Conservation (phyloP, 768 basidiomycete genomes). For the Paxillus ammoniavirescens region DNA sequence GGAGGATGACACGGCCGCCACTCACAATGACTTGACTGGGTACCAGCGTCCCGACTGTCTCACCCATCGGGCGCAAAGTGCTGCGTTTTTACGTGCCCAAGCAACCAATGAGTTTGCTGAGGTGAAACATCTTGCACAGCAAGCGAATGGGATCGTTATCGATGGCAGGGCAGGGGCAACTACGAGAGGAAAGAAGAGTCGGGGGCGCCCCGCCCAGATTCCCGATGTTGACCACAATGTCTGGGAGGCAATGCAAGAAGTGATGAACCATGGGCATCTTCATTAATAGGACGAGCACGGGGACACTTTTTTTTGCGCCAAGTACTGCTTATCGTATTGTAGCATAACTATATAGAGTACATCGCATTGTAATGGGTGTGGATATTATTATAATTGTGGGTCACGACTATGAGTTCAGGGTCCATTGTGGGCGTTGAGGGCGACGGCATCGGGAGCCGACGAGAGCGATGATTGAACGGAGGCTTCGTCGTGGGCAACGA, state of each 20-base stretch:
- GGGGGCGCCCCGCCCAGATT: not conserved
- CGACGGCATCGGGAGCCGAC: not conserved
- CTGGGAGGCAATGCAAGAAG: conserved; percentile 27
- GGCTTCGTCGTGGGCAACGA: conserved; percentile 10
- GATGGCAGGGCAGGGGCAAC: conserved; percentile 29
- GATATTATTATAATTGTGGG: conserved; percentile 12
- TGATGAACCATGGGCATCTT: conserved; percentile 7
- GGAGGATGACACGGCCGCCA: conserved; percentile 5
- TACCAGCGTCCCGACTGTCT: conserved; percentile 62
- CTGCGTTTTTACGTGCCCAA: conserved; percentile 75
- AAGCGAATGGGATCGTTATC: conserved; percentile 43
- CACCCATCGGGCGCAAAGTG: conserved; percentile 58
- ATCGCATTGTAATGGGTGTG: not conserved
- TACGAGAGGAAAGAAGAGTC: conserved; percentile 20
- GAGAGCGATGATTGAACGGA: not conserved
- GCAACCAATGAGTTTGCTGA: conserved; percentile 70
- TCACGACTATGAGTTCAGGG: not conserved
- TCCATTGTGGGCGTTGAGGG: conserved; percentile 7
- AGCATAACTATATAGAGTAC: not conserved
- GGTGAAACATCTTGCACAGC: conserved; percentile 65
- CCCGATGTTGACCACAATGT: conserved; percentile 11
- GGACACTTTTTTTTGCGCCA: not conserved
- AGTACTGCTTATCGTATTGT: not conserved
- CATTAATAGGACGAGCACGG: not conserved
- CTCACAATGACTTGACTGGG: conserved; percentile 27